Base-by-base conservation (phyloP, 176 grass and related monocot species). In the Avena atlantica region DNA sequence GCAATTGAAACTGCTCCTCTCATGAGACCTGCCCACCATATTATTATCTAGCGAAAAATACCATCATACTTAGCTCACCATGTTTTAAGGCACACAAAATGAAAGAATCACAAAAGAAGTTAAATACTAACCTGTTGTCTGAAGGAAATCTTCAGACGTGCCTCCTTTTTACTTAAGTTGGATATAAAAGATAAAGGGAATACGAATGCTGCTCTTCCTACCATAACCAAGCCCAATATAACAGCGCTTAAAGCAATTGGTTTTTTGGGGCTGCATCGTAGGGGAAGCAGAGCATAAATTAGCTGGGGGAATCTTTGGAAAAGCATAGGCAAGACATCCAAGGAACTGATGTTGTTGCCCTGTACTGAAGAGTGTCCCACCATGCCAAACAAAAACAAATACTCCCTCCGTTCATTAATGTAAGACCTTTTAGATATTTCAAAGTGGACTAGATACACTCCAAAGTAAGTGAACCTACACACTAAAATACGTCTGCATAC, bases 11-110 rank as follows among this genome's bases (percentile, higher is more conserved):
- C 96, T 86, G 96, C 96, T 88, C 96, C 96, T 92, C 96, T 95
- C 96, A 98, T 95, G 42, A 98, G 93, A 92, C 96, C 96, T 29
- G 96, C 93, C 96, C 96, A 98, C 96, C 93, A 96, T 76, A 98
- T 92, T 77, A 92, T 91, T 4, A 96, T 72, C 93, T 98, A 70
- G 63, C 50, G 44, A 78, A 84, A 80, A 85, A 84, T 66, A 52
- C 78, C 42, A 78, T 21, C 62, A 87, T 62, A 53, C 7, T 89
- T 79, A 86, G n/a, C 37, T 65, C 81, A 20, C 49, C 49, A 50
- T 53, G 50, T 49, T 74, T 86, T 49, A 20, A 55, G 5, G 65
- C 17, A 90, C 70, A 42, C 3, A 77, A 40, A 62, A 61, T 82
- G 78, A 68, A 11, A 74, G 52, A 45, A 49, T 27, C n/a, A 53